A percentile compares a stretch with the other conserved stretches of the same genome.
Conservation (phyloP, 495 filamentous ascomycete species). For the Halenospora varia region DNA sequence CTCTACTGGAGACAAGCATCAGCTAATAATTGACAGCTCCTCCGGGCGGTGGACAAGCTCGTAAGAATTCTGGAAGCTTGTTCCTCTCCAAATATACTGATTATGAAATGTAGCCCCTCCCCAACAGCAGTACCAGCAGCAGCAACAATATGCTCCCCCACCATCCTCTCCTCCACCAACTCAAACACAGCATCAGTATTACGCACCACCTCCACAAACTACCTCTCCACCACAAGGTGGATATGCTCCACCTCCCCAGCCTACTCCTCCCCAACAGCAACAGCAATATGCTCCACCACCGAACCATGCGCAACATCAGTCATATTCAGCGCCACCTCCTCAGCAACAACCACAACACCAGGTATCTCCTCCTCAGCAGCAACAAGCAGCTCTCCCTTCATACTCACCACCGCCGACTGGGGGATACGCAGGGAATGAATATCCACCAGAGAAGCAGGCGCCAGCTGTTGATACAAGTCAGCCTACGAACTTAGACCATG, state of each 20-base stretch:
- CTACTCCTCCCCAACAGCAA: conserved; percentile 32
- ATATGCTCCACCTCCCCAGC: conserved; percentile 15
- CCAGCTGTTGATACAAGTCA: conserved; percentile 25
- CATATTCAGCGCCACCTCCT: conserved; percentile 18
- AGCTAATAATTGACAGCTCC: conserved; percentile 20
- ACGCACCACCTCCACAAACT: conserved; percentile 31
- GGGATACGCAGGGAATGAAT: too few relatives aligned
- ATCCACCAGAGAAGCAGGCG: conserved; percentile 25
- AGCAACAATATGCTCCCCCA: conserved; percentile 36
- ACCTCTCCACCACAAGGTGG: conserved; percentile 20
- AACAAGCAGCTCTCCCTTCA: conserved; percentile 16
- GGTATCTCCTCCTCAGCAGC: too few relatives aligned
- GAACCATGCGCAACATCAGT: conserved; percentile 23
- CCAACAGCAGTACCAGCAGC: conserved; percentile 31
- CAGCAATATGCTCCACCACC: conserved; percentile 30
- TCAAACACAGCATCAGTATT: too few relatives aligned
- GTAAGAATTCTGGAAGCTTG: too few relatives aligned
- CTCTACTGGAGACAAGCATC: not conserved
- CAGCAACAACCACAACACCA: conserved; percentile 15
- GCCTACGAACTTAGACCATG: conserved; percentile 32
- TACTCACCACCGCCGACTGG: conserved; percentile 24
- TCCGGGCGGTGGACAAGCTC: conserved; percentile 9
- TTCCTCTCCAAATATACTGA: too few relatives aligned
- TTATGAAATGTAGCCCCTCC: conserved; percentile 2
- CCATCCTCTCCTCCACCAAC: conserved; percentile 23